Percentiles rank a stretch among this genome's conserved stretches.
phyloP scores from a whole-genome alignment of 768 basidiomycete species.

The Mrakia blollopis region DNA sequence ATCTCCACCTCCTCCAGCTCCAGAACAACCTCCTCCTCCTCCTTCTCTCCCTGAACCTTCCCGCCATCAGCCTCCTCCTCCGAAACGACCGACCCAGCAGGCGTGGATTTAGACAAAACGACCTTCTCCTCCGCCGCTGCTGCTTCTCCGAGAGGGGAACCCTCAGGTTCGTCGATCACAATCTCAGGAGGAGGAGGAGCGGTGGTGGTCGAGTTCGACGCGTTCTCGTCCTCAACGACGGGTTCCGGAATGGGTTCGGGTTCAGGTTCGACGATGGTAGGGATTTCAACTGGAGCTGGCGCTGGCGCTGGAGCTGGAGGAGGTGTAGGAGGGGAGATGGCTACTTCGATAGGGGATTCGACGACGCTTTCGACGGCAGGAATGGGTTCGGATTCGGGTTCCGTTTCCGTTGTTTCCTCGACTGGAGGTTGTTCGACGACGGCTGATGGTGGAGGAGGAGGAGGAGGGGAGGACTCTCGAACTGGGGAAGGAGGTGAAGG shows the following conservation, averaged over 20 bases:
- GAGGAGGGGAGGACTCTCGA: not conserved
- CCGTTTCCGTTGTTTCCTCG: too few relatives aligned
- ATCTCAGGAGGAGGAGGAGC: not conserved
- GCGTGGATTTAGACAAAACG: not conserved
- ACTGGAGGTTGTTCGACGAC: not conserved
- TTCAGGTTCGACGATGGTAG: not conserved
- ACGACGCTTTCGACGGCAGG: not conserved
- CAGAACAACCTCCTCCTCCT: not conserved
- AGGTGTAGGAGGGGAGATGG: slow-evolving; percentile 3
- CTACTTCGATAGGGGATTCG: slow-evolving; percentile 3
- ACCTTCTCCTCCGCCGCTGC: not conserved
- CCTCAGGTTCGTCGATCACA: not conserved
- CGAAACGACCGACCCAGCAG: too few relatives aligned
- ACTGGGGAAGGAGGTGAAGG: not conserved
- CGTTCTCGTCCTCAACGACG: not conserved
- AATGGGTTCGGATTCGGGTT: not conserved
- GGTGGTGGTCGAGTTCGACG: not conserved
- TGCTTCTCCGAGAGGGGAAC: too few relatives aligned
- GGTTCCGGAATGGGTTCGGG: not conserved
- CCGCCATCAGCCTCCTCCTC: not conserved
- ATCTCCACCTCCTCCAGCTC: not conserved
- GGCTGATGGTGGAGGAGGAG: not conserved
- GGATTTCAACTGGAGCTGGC: too few relatives aligned
- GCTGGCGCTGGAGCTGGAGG: too few relatives aligned
- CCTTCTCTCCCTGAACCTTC: not conserved